phyloP scores from a whole-genome alignment of 202 grass and related monocot genomes.

The Musa balbisiana region DNA sequence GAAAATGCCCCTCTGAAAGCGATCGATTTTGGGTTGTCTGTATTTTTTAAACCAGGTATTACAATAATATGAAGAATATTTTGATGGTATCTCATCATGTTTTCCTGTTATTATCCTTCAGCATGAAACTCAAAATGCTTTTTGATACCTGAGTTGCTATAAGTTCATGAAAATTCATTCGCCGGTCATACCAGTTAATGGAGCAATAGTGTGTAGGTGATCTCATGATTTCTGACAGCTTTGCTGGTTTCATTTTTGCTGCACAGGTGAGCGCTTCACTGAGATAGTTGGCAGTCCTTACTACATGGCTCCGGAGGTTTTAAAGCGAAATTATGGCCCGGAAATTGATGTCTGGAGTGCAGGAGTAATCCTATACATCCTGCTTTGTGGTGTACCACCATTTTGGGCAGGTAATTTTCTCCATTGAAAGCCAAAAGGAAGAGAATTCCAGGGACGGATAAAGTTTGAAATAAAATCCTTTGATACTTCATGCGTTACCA shows the following conservation, averaged over 20 bases:
- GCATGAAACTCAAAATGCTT: no score
- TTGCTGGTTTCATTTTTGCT: not conserved
- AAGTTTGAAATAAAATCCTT: not conserved
- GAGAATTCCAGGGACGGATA: no score
- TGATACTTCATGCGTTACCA: not conserved
- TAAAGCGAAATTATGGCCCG: conserved; percentile 1
- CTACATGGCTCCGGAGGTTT: conserved; percentile 6
- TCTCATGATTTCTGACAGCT: not conserved
- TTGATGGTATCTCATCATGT: no score
- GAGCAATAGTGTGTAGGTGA: not conserved
- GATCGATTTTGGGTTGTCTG: conserved; percentile 2
- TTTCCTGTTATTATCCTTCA: not conserved
- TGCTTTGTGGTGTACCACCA: conserved; percentile 3
- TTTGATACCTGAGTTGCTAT: not conserved
- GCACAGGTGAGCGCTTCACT: not conserved
- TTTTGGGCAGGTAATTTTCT: conserved; percentile 3
- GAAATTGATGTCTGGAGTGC: conserved; percentile 10
- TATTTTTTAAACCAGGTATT: conserved; percentile 5
- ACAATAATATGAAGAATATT: no score
- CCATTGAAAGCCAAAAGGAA: not conserved
- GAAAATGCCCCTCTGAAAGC: conserved; percentile 2
- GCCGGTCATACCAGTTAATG: no score
- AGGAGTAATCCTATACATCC: conserved; percentile 1
- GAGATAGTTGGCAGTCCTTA: conserved; percentile 9
- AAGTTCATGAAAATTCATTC: not conserved